phyloP scores from a whole-genome alignment of 2,329 filamentous ascomycete species.

The Sphaerulina populicola region DNA sequence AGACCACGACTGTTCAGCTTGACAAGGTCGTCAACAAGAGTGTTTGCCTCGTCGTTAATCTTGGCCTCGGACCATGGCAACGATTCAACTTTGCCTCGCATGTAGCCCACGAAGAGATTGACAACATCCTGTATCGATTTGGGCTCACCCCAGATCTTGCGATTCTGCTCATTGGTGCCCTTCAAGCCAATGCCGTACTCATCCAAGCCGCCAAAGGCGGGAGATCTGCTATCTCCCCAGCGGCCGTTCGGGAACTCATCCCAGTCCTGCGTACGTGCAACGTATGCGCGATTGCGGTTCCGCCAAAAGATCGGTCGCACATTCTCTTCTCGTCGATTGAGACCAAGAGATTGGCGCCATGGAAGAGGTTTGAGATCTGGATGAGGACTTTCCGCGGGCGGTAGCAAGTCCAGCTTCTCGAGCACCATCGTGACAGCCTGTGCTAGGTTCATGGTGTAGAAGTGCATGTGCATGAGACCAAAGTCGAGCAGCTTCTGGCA shows the following conservation, averaged over 20 bases:
- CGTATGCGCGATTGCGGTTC: slow-evolving; percentile 91
- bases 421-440: slow-evolving; percentile 90
- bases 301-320: slow-evolving; percentile 98
- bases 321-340: slow-evolving; percentile 84
- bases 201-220: slow-evolving; percentile 91
- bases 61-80: slow-evolving; percentile 91
- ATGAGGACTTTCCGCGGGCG: slow-evolving; percentile 56
- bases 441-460: slow-evolving; percentile 98
- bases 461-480: slow-evolving; percentile 80
- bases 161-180: slow-evolving; percentile 91
- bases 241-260: slow-evolving; percentile 98
- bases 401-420: slow-evolving; percentile 76
- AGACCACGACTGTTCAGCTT: slow-evolving; percentile 78
- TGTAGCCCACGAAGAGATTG: slow-evolving; percentile 74
- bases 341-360: slow-evolving; percentile 88
- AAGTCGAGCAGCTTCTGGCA: slow-evolving; percentile 75
- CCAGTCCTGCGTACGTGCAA: slow-evolving; percentile 94
- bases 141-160: slow-evolving; percentile 88
- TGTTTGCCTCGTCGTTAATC: slow-evolving; percentile 72
- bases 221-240: slow-evolving; percentile 95
- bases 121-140: slow-evolving; percentile 70
- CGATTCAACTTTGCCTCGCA: slow-evolving; percentile 69
- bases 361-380: slow-evolving; percentile 63
- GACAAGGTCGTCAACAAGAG: slow-evolving; percentile 68
- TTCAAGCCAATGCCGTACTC: slow-evolving; percentile 89